Conservation (phyloP, 2,329 filamentous ascomycete species). For the Lachnellula willkommii region DNA sequence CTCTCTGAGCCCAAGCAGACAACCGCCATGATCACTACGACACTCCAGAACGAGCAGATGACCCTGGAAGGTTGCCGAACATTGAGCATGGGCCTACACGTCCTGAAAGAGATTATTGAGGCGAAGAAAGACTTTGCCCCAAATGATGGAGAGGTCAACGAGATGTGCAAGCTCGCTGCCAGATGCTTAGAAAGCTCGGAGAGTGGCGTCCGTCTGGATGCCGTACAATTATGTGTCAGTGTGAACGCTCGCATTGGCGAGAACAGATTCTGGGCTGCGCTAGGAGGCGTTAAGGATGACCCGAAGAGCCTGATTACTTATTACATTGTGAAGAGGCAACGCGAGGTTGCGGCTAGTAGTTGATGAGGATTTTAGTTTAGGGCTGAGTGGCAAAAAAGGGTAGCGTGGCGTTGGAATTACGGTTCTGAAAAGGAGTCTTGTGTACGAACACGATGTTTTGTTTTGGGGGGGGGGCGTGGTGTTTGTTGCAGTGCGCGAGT, state of each 20-base stretch:
- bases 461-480: background rate
- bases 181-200: constrained; percentile 56
- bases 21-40: constrained; percentile 46
- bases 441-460: background rate
- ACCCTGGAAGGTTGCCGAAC: constrained; percentile 45
- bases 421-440: background rate
- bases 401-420: background rate
- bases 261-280: constrained; percentile 59
- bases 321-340: constrained; percentile 68
- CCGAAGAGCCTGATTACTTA: constrained; percentile 74
- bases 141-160: constrained; percentile 44
- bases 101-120: constrained; percentile 54
- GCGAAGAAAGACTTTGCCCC: constrained; percentile 42
- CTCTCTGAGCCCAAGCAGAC: constrained; percentile 61
- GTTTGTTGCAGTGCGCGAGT: background rate
- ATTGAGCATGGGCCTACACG: constrained; percentile 58
- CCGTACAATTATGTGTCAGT: constrained; percentile 73
- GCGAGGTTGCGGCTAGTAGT: constrained; percentile 38
- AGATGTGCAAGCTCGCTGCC: constrained; percentile 47
- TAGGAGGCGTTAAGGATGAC: constrained; percentile 62
- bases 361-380: constrained; percentile 1
- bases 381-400: background rate
- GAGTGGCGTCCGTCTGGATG: constrained; percentile 64
- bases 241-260: constrained; percentile 60
- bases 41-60: constrained; percentile 41